phyloP scores from a whole-genome alignment of 306 rosid genomes.

The Prosopis cineraria region DNA sequence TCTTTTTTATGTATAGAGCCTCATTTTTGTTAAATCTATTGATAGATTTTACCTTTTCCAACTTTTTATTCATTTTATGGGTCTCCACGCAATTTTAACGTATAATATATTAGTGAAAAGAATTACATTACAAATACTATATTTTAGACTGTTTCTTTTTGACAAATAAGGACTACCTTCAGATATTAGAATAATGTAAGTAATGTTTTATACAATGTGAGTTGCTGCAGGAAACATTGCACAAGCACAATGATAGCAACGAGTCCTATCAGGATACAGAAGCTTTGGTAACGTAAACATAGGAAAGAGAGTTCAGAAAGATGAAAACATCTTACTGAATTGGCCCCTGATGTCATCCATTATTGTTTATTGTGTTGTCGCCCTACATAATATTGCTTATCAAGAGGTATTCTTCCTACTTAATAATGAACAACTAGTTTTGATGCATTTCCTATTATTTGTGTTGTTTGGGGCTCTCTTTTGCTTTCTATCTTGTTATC shows the following conservation, averaged over 20 bases:
- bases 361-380: slow-evolving; percentile 56
- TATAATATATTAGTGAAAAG: neutral
- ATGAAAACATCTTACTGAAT: slow-evolving; percentile 65
- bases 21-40: too few species aligned
- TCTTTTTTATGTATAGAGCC: neutral
- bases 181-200: neutral
- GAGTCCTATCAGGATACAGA: slow-evolving; percentile 39
- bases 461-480: neutral
- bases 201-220: slow-evolving; percentile 9
- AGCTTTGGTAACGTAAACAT: slow-evolving; percentile 51
- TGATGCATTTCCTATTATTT: neutral
- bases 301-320: slow-evolving; percentile 26
- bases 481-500: neutral
- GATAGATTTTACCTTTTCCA: neutral
- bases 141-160: neutral
- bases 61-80: neutral
- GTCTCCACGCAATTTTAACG: neutral
- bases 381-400: slow-evolving; percentile 86
- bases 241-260: slow-evolving; percentile 44
- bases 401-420: slow-evolving; percentile 61
- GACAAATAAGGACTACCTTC: neutral
- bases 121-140: neutral
- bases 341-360: slow-evolving; percentile 91
- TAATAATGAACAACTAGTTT: neutral
- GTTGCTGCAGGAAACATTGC: slow-evolving; percentile 77